Evolutionary conservation across 139 green algal species (phyloP).

Genomic region (Limnomonas spitsbergensis): DNA sequence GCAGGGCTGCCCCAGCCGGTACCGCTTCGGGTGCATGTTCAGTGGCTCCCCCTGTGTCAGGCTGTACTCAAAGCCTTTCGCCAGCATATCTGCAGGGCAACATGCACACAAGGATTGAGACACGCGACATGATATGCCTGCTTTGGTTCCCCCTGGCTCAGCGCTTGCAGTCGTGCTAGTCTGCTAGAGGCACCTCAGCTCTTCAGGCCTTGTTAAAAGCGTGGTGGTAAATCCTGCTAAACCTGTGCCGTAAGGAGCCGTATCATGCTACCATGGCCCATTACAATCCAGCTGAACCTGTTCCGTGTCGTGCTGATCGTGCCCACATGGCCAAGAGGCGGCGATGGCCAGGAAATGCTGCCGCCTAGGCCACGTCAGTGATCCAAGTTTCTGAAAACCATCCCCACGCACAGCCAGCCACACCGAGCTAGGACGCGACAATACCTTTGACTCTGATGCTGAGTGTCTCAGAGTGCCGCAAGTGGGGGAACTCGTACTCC

Average conservation of each 20-base stretch:
- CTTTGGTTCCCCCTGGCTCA: too few relatives aligned
- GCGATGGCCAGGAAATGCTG: too few relatives aligned
- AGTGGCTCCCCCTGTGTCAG: conserved; percentile 11
- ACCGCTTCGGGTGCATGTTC: not conserved
- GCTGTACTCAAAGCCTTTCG: not conserved
- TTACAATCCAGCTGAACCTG: too few relatives aligned
- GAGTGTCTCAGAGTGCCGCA: conserved; percentile 20
- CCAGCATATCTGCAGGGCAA: conserved; percentile 8
- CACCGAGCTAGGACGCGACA: too few relatives aligned
- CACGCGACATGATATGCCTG: not conserved
- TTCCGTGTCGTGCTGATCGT: too few relatives aligned
- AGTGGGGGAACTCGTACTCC: conserved; percentile 35
- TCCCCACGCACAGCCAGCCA: too few relatives aligned
- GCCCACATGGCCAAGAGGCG: too few relatives aligned
- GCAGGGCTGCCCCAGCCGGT: not conserved
- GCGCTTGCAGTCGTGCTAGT: too few relatives aligned
- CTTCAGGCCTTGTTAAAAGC: not conserved
- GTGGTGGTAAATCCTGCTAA: not conserved
- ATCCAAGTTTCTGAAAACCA: not conserved
- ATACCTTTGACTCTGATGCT: conserved; percentile 30
- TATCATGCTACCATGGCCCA: not conserved
- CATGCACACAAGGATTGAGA: not conserved
- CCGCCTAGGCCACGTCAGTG: not conserved
- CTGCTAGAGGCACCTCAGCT: too few relatives aligned
- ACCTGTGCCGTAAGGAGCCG: not conserved